Evolutionary conservation across 129 eudicot species (phyloP), one percentile per base, ranked within the genome.

Genomic region (Mikania micrantha): DNA sequence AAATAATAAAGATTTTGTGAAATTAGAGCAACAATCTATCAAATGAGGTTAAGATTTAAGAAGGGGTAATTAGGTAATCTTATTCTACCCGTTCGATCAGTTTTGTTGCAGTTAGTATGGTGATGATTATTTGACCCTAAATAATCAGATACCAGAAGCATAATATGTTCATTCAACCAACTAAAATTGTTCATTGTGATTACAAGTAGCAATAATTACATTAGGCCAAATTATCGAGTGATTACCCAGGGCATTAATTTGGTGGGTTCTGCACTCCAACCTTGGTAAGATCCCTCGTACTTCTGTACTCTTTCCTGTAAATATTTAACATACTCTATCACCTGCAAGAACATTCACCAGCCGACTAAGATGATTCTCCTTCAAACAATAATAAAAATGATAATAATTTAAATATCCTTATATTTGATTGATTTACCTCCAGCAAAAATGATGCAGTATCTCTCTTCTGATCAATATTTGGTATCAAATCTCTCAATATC

Each of bases 241-340:
- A 65, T 71, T 86, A 93, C 98, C 98, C 98, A 93, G 20, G 96
- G 98, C 95, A 86, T 88, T 77, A 93, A 72, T 77, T 93, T 93
- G 65, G 98, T 76, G 67, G 98, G 90, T 75, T 93, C 98, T 56
- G 89, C 67, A 45, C 83, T 81, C 91, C 95, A 93, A 59, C 86
- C 86, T 75, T 84, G 92, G 76, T 81, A 88, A 25, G 96, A 82
- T 40, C 98, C 96, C 65, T 93, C 98, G 28, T 86, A 83, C 66
- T 88, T 88, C 42, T 84, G 90, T 54, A 93, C 89, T 66, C 86
- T 88, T 64, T 93, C 98, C 48, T 93, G 95, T 69, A 93, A 72
- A 74, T 70, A 83, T 24, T 93, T 90, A 47, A 93, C 92, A 34
- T 93, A 93, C 40, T 93, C 91, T 74, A 93, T 88, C 66, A 93